Evolutionary conservation across 345 rosid genomes (phyloP).

Genomic region (Salix viminalis): DNA sequence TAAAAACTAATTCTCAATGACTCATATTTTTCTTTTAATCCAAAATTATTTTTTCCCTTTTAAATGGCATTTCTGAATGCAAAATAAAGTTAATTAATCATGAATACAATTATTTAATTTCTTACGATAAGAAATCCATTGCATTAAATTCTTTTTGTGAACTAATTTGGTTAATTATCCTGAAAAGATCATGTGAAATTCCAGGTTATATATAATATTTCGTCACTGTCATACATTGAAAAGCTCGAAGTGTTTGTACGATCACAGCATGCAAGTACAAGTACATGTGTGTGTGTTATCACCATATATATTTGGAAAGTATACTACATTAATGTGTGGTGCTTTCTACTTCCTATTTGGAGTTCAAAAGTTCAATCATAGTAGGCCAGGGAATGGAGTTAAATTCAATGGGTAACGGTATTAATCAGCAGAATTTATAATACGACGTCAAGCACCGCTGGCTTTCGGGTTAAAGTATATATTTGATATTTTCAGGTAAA

Average conservation of each 20-base stretch:
- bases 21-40: neutral
- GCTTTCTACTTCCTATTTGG: neutral
- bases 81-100: neutral
- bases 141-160: neutral
- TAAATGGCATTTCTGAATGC: neutral
- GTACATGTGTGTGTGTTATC: no score
- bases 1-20: neutral
- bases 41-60: neutral
- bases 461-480: no score
- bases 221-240: no score
- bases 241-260: no score
- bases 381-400: neutral
- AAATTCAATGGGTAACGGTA: neutral
- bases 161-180: no score
- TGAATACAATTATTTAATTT: no score
- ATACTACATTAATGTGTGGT: neutral
- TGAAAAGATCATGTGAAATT: no score
- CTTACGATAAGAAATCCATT: neutral
- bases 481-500: no score
- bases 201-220: no score
- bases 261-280: no score
- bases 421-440: constrained; percentile 26
- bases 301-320: no score
- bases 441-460: constrained; percentile 35
- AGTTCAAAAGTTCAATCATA: neutral